Evolutionary conservation across 2,329 filamentous ascomycete genomes (phyloP).

Genomic region (Davidsoniella virescens): DNA sequence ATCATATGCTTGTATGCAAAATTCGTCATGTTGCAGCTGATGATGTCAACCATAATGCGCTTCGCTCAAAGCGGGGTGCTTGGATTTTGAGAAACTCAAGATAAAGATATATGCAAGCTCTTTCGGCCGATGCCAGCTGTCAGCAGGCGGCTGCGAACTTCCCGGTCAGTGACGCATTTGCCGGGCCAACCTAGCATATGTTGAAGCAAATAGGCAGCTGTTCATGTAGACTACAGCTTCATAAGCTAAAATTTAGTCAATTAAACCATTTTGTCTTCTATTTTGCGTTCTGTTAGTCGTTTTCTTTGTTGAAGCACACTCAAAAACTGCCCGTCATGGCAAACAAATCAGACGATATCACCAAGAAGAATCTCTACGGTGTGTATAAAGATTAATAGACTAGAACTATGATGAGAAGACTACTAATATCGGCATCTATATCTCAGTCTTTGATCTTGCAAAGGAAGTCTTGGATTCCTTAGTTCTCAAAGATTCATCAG

Average conservation of each 20-base stretch:
- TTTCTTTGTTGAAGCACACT: neutral
- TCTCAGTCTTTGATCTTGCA: conserved; percentile 66
- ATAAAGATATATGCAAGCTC: neutral
- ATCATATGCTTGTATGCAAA: too few species aligned
- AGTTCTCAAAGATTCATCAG: conserved; percentile 26
- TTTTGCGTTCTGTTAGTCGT: too few species aligned
- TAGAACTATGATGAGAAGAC: too few species aligned
- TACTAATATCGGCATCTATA: neutral
- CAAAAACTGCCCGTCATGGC: neutral
- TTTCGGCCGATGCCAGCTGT: neutral
- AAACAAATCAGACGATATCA: conserved; percentile 5
- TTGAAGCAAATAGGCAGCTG: too few species aligned
- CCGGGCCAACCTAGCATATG: too few species aligned
- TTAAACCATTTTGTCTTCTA: too few species aligned
- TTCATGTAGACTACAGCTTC: too few species aligned
- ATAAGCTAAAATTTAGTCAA: too few species aligned
- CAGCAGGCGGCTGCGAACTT: neutral
- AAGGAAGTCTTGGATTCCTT: conserved; percentile 54
- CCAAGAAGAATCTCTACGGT: conserved; percentile 10
- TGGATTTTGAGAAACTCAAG: neutral
- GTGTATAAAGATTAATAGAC: neutral
- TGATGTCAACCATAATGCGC: too few species aligned
- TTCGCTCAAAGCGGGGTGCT: neutral
- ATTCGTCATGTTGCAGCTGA: too few species aligned
- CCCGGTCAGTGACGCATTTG: conserved; percentile 2